Percentiles rank a stretch among this genome's conserved stretches.
These are phyloP conservation scores for Volvariella surrecta DNA, from an alignment of 1,284 basidiomycete genomes.

Conservation along the genomic window DNA sequence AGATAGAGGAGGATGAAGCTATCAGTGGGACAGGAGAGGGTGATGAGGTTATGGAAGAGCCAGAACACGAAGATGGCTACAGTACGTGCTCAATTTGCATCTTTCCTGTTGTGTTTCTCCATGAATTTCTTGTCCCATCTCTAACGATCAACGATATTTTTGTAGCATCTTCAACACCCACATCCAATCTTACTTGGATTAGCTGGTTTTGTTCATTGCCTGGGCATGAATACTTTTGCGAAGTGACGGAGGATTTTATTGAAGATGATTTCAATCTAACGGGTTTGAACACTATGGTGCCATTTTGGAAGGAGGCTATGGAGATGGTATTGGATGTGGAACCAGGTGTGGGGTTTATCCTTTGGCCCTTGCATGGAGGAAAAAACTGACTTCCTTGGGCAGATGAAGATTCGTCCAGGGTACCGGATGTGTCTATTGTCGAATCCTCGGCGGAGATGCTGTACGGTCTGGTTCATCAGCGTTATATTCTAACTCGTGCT, in stretches of 20 bases:
- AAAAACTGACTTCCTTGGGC: slow-evolving; percentile 16
- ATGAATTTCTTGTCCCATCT: slow-evolving; percentile 8
- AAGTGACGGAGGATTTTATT: slow-evolving; percentile 97
- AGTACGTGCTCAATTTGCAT: slow-evolving; percentile 41
- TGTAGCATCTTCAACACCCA: slow-evolving; percentile 74
- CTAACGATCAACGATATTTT: slow-evolving; percentile 7
- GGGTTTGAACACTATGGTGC: slow-evolving; percentile 89
- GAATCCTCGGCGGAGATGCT: slow-evolving; percentile 96
- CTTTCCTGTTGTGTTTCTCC: slow-evolving; percentile 10
- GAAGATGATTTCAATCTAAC: slow-evolving; percentile 99
- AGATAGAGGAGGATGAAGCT: slow-evolving; percentile 44
- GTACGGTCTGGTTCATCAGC: slow-evolving; percentile 96
- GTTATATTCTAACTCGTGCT: slow-evolving; percentile 92
- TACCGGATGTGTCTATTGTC: slow-evolving; percentile 94
- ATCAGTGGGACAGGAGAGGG: slow-evolving; percentile 44
- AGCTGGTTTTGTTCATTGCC: slow-evolving; percentile 98
- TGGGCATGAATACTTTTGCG: slow-evolving; percentile 98
- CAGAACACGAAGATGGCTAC: slow-evolving; percentile 58
- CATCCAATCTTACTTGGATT: slow-evolving; percentile 90
- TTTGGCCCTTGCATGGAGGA: slow-evolving; percentile 6
- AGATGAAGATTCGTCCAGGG: slow-evolving; percentile 92
- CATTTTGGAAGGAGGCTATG: slow-evolving; percentile 99
- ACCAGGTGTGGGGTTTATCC: slow-evolving; percentile 61
- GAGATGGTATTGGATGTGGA: slow-evolving; percentile 99
- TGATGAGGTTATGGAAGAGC: slow-evolving; percentile 64